Conservation (phyloP, 2,329 filamentous ascomycete species). For the Alternaria metachromatica region DNA sequence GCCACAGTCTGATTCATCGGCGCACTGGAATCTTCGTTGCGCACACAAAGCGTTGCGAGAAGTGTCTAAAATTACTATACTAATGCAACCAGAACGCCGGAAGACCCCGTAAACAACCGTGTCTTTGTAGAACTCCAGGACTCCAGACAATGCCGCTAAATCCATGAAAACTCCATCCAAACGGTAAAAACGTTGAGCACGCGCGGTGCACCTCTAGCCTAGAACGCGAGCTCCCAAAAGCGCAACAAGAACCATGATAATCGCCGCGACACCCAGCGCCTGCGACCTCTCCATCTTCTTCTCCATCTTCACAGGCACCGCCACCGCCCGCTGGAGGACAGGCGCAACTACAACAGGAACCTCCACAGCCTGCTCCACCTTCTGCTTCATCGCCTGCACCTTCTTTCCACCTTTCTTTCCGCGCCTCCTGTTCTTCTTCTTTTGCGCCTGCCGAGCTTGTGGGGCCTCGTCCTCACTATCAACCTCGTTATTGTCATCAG, state of each 20-base stretch:
- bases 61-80: neutral
- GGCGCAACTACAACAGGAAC: neutral
- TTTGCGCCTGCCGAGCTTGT: too few relatives aligned
- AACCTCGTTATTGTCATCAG: too few relatives aligned
- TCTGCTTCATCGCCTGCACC: neutral
- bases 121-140: neutral
- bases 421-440: slow-evolving; percentile 1
- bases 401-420: slow-evolving; percentile 2
- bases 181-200: too few relatives aligned
- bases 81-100: neutral
- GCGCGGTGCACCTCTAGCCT: neutral
- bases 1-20: neutral
- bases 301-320: neutral
- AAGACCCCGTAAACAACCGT: neutral
- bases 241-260: neutral
- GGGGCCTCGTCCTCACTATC: too few relatives aligned
- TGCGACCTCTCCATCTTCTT: neutral
- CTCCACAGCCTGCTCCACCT: neutral
- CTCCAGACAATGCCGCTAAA: neutral
- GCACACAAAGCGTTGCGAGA: neutral
- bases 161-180: too few relatives aligned
- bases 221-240: neutral
- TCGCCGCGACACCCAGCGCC: neutral
- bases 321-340: too few relatives aligned
- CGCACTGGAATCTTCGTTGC: neutral